Base-by-base conservation (phyloP, 2,329 filamentous ascomycete genomes). In the Acarospora socialis region DNA sequence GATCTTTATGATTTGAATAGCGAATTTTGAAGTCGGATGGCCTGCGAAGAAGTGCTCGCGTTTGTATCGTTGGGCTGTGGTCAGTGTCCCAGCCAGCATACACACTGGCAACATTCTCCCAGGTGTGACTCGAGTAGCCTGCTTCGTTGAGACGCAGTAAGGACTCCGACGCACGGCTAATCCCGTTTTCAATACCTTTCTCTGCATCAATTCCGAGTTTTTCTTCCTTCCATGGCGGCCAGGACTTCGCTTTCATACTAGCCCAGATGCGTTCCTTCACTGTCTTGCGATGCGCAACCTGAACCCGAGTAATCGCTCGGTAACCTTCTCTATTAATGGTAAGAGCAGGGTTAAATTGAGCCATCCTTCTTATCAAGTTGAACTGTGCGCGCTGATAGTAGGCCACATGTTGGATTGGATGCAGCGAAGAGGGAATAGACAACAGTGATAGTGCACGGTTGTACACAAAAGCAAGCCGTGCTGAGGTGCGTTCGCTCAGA, bases 161-260 rank as follows among this genome's bases (percentile, higher is more conserved):
- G 4, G 70, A 63, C 21, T 63, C 57, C 35, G 61, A 61, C n/a
- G 70, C 69, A 34, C 66, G 63, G 34, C 69, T 73, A 18, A 57
- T 57, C 37, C 69, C 69, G 36, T 69, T 63, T 23, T 70, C 64
- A 27, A 63, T 61, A 7, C 61, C 65, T 33, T 70, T 65, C 9
- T 61, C 56, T n/a, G 62, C 60, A 44, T 77, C 72, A 45, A 76
- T 68, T 1, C 68, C 70, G 10, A 68, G 63, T 32, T 60, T 68
- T 28, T 71, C 65, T 45, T 70, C 64, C 47, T 73, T 75, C 70
- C 71, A 77, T 0, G 73, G 73, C 9, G 73, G 73, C 73, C 73
- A 77, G 5, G 68, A 70, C 6, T 61, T 53, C 3, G 68, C 61
- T 53, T 77, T 73, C 13, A 74, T 53, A 26, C 59, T 53, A 3